A percentile compares a stretch with the other conserved stretches of the same genome.
phyloP scores from a whole-genome alignment of 495 filamentous ascomycete genomes.

The Astrocystis sublimbata region DNA sequence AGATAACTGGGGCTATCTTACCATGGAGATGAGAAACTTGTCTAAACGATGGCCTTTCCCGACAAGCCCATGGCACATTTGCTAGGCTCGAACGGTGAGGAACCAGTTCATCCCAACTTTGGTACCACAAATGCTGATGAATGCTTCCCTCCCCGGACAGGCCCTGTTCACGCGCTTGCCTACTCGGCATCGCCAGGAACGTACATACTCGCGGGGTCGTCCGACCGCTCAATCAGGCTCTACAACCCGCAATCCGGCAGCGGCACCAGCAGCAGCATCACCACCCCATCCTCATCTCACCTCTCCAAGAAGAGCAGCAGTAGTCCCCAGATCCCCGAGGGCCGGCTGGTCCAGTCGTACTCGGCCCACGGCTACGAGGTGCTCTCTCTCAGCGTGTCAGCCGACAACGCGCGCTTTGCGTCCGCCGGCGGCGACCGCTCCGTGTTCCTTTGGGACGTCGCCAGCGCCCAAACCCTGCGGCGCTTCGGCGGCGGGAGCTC shows the following conservation, averaged over 20 bases:
- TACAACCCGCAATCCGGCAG: slow-evolving; percentile 63
- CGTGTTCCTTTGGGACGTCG: slow-evolving; percentile 93
- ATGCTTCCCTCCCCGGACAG: no score
- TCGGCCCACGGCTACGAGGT: slow-evolving; percentile 88
- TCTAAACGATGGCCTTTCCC: slow-evolving; percentile 38
- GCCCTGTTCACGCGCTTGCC: slow-evolving; percentile 70
- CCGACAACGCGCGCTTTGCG: slow-evolving; percentile 77
- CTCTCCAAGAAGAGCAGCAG: slow-evolving; percentile 29
- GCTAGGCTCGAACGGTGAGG: slow-evolving; percentile 46
- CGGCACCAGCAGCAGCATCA: slow-evolving; percentile 36
- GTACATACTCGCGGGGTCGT: slow-evolving; percentile 82
- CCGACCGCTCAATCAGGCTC: slow-evolving; percentile 81
- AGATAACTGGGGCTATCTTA: slow-evolving; percentile 10
- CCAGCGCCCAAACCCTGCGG: slow-evolving; percentile 68
- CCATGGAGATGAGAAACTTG: slow-evolving; percentile 24
- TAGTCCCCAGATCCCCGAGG: slow-evolving; percentile 29
- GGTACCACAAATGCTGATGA: slow-evolving; percentile 11
- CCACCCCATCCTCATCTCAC: slow-evolving; percentile 29
- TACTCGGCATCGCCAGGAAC: slow-evolving; percentile 68
- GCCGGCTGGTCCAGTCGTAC: slow-evolving; percentile 77
- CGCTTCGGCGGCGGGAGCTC: slow-evolving; percentile 60
- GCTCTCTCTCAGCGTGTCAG: slow-evolving; percentile 72
- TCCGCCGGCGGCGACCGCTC: slow-evolving; percentile 83
- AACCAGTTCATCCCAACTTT: not conserved
- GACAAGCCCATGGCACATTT: slow-evolving; percentile 44